Percentiles rank a stretch among this genome's conserved stretches.
Evolutionary conservation across 176 grass and related monocot species (phyloP).

Genomic region (Cenchrus fungigraminus): DNA sequence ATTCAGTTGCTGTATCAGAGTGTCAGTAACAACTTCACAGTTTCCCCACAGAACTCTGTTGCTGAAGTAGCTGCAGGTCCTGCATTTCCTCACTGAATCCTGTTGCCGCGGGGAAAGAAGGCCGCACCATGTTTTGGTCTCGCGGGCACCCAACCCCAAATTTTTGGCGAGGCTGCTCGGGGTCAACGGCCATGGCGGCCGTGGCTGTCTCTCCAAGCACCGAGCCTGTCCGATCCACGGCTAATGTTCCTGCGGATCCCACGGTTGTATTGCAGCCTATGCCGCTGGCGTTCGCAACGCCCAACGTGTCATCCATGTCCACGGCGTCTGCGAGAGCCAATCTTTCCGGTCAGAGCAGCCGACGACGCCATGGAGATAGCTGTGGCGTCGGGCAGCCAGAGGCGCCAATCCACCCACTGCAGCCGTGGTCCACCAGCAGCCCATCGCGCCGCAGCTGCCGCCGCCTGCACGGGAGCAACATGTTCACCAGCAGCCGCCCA

Average conservation of each 20-base stretch:
- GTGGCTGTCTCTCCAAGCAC: background rate
- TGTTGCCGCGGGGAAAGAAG: no score
- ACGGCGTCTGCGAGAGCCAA: background rate
- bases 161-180: background rate
- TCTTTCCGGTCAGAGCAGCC: background rate
- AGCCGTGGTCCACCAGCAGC: background rate
- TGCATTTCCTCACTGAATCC: slow-evolving; percentile 58
- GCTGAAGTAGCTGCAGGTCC: slow-evolving; percentile 27
- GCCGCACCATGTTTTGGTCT: no score
- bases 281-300: background rate
- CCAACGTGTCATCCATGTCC: background rate
- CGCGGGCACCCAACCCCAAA: no score
- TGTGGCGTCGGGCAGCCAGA: background rate
- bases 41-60: background rate
- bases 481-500: background rate
- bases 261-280: background rate
- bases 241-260: background rate
- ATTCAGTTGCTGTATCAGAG: background rate
- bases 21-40: background rate
- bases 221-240: background rate
- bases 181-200: background rate
- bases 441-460: background rate
- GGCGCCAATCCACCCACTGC: background rate
- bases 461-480: background rate
- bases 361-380: background rate